Percentiles rank a stretch among this genome's conserved stretches.
Evolutionary conservation across 116 monocot genomes (phyloP).

Genomic region (Zostera marina): DNA sequence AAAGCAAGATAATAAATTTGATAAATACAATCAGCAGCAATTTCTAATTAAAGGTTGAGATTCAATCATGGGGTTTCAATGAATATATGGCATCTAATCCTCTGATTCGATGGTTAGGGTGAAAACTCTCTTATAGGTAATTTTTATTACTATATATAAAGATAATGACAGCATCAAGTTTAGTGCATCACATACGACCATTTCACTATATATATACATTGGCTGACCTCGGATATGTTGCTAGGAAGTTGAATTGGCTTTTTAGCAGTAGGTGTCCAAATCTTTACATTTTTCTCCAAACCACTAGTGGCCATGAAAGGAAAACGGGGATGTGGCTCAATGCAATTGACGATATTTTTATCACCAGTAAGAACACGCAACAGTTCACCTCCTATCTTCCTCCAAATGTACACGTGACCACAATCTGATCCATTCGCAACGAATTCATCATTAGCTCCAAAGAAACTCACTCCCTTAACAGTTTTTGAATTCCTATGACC

Average conservation of each 20-base stretch:
- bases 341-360: slow-evolving; percentile 22
- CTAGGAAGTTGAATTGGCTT: slow-evolving; percentile 8
- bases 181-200: not conserved
- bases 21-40: not conserved
- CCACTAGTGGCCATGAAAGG: slow-evolving; percentile 22
- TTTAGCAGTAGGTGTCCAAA: slow-evolving; percentile 10
- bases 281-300: slow-evolving; percentile 9
- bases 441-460: slow-evolving; percentile 21
- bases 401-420: slow-evolving; percentile 20
- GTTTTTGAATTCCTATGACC: slow-evolving; percentile 23
- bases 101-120: no score
- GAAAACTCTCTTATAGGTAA: no score
- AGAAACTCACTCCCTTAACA: slow-evolving; percentile 21
- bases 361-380: slow-evolving; percentile 13
- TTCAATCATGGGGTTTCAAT: no score
- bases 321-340: slow-evolving; percentile 17
- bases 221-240: slow-evolving; percentile 8
- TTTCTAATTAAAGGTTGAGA: no score
- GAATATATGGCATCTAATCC: no score
- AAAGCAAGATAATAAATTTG: not conserved
- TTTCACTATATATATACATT: not conserved
- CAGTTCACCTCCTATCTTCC: slow-evolving; percentile 13
- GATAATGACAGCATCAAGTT: not conserved
- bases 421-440: slow-evolving; percentile 25
- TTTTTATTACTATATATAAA: no score